Conservation (phyloP, 352 stramenopile species). For the Phytophthora uliginosa region DNA sequence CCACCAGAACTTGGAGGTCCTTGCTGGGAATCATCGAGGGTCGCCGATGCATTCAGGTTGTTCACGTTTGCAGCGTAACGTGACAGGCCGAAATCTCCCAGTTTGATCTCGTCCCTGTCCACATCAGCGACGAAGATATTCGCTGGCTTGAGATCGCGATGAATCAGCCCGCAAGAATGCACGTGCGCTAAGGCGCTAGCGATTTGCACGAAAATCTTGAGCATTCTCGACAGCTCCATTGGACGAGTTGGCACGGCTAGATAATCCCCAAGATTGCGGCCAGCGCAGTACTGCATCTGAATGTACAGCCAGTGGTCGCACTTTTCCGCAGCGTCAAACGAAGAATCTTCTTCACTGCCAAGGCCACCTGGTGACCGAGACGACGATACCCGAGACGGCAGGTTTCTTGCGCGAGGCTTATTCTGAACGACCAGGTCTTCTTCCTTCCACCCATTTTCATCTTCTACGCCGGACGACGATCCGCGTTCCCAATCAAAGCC, state of each 20-base stretch:
- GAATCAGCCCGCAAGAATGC: constrained; percentile 91
- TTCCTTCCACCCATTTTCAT: constrained; percentile 64
- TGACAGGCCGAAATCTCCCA: constrained; percentile 92
- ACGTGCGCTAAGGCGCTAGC: constrained; percentile 92
- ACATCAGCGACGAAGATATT: constrained; percentile 94
- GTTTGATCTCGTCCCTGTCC: constrained; percentile 88
- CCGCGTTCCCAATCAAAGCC: constrained; percentile 87
- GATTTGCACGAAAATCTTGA: constrained; percentile 93
- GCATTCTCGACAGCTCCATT: constrained; percentile 82
- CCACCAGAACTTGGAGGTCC: constrained; percentile 24
- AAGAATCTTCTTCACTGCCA: constrained; percentile 55
- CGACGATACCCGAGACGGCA: constrained; percentile 16
- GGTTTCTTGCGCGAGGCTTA: constrained; percentile 29
- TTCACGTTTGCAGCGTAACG: constrained; percentile 88
- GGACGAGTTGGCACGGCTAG: constrained; percentile 71
- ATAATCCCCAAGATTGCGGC: constrained; percentile 88
- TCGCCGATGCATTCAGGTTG: constrained; percentile 58
- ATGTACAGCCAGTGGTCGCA: constrained; percentile 94
- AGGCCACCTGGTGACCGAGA: constrained; percentile 22
- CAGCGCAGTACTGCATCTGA: constrained; percentile 94
- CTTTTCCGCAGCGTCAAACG: constrained; percentile 56
- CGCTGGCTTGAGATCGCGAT: constrained; percentile 93
- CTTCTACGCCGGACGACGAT: constrained; percentile 53
- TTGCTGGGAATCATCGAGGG: constrained; percentile 49
- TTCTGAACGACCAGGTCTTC: constrained; percentile 68